A percentile compares a stretch with the other conserved stretches of the same genome.
These are phyloP conservation scores for Solanum ossicruentum DNA, from an alignment of 257 asterid species.

Conservation along the genomic window DNA sequence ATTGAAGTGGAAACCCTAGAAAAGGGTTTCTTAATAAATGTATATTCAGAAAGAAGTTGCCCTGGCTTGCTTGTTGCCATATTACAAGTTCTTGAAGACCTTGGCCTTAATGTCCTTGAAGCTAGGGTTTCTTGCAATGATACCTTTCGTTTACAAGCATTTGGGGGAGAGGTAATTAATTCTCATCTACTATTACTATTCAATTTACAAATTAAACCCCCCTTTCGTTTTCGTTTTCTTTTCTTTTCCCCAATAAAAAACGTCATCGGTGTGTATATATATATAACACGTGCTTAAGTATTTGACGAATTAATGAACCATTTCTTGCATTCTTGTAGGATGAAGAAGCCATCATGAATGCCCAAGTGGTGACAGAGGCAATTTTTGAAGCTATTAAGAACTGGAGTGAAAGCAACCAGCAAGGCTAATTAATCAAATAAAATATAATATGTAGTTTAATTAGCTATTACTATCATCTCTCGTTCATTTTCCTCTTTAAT, in stretches of 20 bases:
- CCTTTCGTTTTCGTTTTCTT: neutral
- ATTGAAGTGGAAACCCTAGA: constrained; percentile 79
- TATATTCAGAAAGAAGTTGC: constrained; percentile 43
- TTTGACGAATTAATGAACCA: neutral
- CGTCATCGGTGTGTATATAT: neutral
- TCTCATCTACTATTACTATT: neutral
- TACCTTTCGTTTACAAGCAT: constrained; percentile 60
- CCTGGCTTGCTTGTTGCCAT: constrained; percentile 66
- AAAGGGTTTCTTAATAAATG: constrained; percentile 63
- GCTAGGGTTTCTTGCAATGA: constrained; percentile 88
- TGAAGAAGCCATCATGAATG: constrained; percentile 31
- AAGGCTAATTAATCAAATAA: neutral
- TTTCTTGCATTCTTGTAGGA: constrained; percentile 22
- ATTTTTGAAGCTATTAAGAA: constrained; percentile 56
- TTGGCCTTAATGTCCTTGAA: constrained; percentile 68
- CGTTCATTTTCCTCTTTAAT: neutral
- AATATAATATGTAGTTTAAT: neutral
- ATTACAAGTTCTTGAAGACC: constrained; percentile 63
- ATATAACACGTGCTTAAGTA: too few relatives aligned
- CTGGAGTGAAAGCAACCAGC: constrained; percentile 38
- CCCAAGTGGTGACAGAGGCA: constrained; percentile 51
- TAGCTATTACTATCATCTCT: neutral
- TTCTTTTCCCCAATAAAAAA: neutral
- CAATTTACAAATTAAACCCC: neutral
- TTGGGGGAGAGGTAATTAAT: constrained; percentile 60